Evolutionary conservation across 2,329 filamentous ascomycete genomes (phyloP).

Genomic region (Arthroderma sp.): DNA sequence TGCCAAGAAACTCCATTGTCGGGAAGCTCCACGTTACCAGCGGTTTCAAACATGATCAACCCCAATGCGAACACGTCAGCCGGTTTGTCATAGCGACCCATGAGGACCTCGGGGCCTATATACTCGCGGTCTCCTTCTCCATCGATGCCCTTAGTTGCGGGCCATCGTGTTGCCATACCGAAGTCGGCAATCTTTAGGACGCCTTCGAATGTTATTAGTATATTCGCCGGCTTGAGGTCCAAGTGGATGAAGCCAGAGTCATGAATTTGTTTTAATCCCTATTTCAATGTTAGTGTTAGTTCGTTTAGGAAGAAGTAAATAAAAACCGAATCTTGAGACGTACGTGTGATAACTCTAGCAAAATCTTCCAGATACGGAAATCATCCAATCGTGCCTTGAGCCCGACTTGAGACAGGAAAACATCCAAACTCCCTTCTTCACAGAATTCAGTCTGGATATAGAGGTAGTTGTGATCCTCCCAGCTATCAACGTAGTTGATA

Average conservation of each 20-base stretch:
- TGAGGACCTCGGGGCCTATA: conserved; percentile 83
- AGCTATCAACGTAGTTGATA: conserved; percentile 68
- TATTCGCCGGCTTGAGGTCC: conserved; percentile 53
- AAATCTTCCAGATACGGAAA: conserved; percentile 96
- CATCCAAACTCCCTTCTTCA: conserved; percentile 79
- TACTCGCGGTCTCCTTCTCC: conserved; percentile 94
- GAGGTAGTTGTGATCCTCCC: conserved; percentile 72
- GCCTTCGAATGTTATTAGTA: conserved; percentile 53
- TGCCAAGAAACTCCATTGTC: conserved; percentile 90
- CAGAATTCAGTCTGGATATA: conserved; percentile 98
- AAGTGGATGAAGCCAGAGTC: conserved; percentile 66
- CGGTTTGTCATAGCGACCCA: conserved; percentile 74
- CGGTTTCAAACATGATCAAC: conserved; percentile 87
- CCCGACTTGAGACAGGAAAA: conserved; percentile 72
- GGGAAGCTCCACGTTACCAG: conserved; percentile 82
- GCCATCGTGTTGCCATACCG: conserved; percentile 63
- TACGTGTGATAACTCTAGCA: conserved; percentile 74
- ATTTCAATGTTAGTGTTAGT: conserved; percentile 16
- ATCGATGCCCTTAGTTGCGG: conserved; percentile 62
- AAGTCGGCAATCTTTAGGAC: conserved; percentile 55
- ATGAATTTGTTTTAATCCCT: conserved; percentile 87
- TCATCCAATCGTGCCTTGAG: conserved; percentile 80
- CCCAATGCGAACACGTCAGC: conserved; percentile 90
- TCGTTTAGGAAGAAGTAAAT: not conserved
- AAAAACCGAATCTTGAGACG: conserved; percentile 22